Conservation (phyloP, 2,329 filamentous ascomycete genomes). For the Aspergillus versicolor region DNA sequence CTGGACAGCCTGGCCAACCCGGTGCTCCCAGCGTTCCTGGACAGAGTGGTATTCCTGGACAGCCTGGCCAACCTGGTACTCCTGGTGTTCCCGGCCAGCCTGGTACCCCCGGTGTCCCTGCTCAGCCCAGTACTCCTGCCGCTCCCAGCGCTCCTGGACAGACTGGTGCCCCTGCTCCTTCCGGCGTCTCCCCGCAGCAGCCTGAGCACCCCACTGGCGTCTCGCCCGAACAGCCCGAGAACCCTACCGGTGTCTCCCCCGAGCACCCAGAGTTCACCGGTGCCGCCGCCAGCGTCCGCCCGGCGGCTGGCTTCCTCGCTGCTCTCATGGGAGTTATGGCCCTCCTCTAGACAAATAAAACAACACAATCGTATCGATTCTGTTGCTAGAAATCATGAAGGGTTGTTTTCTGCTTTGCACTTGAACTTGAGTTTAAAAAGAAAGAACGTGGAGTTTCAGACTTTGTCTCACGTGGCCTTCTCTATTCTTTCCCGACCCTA, state of each 20-base stretch:
- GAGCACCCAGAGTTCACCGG: conserved; percentile 28
- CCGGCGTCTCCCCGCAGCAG: neutral
- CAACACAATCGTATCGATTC: neutral
- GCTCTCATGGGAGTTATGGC: conserved; percentile 39
- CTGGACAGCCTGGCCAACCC: neutral
- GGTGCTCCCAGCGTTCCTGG: conserved; percentile 1
- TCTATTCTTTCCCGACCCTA: neutral
- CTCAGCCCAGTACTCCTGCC: conserved; percentile 4
- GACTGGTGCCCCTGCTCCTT: conserved; percentile 11
- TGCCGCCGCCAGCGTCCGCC: conserved; percentile 36
- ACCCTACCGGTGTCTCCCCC: conserved; percentile 10
- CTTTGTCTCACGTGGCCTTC: neutral
- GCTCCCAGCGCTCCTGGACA: neutral
- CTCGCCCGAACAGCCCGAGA: conserved; percentile 3
- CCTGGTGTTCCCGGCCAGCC: conserved; percentile 6
- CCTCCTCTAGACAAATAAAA: conserved; percentile 32
- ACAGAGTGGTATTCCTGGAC: neutral
- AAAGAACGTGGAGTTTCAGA: conserved; percentile 9
- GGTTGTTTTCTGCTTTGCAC: neutral
- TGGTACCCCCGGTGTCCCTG: conserved; percentile 9
- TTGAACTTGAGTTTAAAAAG: neutral
- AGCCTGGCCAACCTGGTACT: conserved; percentile 4
- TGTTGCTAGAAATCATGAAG: neutral
- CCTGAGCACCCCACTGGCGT: neutral
- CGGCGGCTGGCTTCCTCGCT: conserved; percentile 36